A percentile compares a stretch with the other conserved stretches of the same genome.
Evolutionary conservation across 441 rosid genomes (phyloP).

Genomic region (Eutrema salsugineum): DNA sequence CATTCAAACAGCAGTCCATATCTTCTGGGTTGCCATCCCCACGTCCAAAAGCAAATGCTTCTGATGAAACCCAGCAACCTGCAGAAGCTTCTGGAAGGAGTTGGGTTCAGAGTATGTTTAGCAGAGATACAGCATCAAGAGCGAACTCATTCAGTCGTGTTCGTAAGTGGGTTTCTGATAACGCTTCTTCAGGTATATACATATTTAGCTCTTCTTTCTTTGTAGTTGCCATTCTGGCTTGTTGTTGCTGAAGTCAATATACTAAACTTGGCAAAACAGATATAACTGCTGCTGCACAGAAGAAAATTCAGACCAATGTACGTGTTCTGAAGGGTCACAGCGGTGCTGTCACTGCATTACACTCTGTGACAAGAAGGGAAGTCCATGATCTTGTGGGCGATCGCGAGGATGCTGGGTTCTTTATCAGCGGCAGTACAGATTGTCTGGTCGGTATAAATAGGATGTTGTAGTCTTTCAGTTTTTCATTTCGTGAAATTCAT

Average conservation of each 20-base stretch:
- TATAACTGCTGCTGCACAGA: slow-evolving; percentile 69
- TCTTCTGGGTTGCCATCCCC: slow-evolving; percentile 85
- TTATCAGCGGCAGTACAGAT: slow-evolving; percentile 98
- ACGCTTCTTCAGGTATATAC: slow-evolving; percentile 59
- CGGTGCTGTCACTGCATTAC: slow-evolving; percentile 96
- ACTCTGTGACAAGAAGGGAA: slow-evolving; percentile 96
- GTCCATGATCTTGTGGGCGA: slow-evolving; percentile 99
- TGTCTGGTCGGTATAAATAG: slow-evolving; percentile 48
- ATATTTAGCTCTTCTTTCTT: slow-evolving; percentile 11
- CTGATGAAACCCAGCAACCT: slow-evolving; percentile 83
- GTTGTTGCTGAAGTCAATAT: slow-evolving; percentile 9
- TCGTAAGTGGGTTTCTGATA: slow-evolving; percentile 82
- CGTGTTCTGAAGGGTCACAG: slow-evolving; percentile 88
- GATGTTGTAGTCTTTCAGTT: background rate
- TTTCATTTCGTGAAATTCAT: background rate
- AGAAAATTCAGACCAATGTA: slow-evolving; percentile 89
- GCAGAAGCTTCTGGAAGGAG: slow-evolving; percentile 98
- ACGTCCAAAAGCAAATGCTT: slow-evolving; percentile 58
- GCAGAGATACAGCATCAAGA: slow-evolving; percentile 83
- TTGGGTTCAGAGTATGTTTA: slow-evolving; percentile 99
- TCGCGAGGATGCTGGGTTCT: slow-evolving; percentile 99
- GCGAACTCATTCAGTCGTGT: slow-evolving; percentile 73
- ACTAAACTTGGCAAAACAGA: slow-evolving; percentile 54
- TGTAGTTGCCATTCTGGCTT: slow-evolving; percentile 4
- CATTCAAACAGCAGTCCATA: slow-evolving; percentile 56